These are phyloP conservation scores for Camellia oleifera DNA, from an alignment of 179 eudicot genomes.

Conservation along the genomic window DNA sequence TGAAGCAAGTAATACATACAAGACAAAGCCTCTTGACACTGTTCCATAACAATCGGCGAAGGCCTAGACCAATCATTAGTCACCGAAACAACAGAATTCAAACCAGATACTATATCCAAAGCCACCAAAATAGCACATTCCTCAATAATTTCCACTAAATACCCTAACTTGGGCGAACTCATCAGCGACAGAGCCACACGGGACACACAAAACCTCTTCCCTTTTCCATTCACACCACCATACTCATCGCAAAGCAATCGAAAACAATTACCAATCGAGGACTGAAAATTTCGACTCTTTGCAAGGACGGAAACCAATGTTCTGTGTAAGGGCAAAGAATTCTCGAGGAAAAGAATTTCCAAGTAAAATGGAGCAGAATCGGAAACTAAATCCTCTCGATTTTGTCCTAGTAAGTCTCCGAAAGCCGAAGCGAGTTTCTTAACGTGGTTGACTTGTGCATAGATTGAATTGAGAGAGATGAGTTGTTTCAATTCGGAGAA, in stretches of 20 bases:
- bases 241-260: slow-evolving; percentile 64
- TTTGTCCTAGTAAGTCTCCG: slow-evolving; percentile 34
- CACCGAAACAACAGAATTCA: slow-evolving; percentile 52
- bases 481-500: slow-evolving; percentile 38
- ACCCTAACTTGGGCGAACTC: slow-evolving; percentile 86
- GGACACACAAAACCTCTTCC: slow-evolving; percentile 78
- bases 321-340: slow-evolving; percentile 68
- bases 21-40: slow-evolving; percentile 91
- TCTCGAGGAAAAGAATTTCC: slow-evolving; percentile 77
- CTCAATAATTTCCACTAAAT: slow-evolving; percentile 68
- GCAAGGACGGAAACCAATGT: slow-evolving; percentile 62
- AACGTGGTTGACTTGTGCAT: slow-evolving; percentile 63
- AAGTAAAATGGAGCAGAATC: slow-evolving; percentile 52
- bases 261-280: slow-evolving; percentile 53
- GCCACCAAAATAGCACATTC: slow-evolving; percentile 72
- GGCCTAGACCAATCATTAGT: slow-evolving; percentile 58
- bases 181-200: slow-evolving; percentile 82
- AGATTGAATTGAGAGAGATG: slow-evolving; percentile 66
- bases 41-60: slow-evolving; percentile 90
- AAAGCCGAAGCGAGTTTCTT: slow-evolving; percentile 63
- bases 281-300: slow-evolving; percentile 39
- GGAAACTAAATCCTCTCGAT: slow-evolving; percentile 33
- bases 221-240: slow-evolving; percentile 43
- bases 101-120: slow-evolving; percentile 59
- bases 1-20: slow-evolving; percentile 93